Evolutionary conservation across 2,329 filamentous ascomycete species (phyloP).

Genomic region (Ambrosiella cleistominuta): DNA sequence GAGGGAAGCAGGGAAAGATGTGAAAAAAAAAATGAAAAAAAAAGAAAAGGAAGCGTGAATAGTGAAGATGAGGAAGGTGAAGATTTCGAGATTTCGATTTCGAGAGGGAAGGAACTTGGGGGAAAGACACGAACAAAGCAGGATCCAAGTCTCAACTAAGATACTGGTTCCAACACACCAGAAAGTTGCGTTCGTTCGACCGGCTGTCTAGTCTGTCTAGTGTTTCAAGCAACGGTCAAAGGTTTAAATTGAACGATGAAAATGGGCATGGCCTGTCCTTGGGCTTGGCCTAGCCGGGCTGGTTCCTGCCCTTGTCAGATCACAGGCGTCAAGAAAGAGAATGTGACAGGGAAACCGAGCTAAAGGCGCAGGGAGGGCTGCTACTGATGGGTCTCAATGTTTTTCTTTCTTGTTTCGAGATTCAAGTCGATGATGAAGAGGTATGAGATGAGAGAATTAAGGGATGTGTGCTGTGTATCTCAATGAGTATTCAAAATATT

Average conservation of each 20-base stretch:
- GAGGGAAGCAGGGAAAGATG: background rate
- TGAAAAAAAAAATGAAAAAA: background rate
- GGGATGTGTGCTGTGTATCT: too few species aligned
- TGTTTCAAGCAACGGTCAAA: background rate
- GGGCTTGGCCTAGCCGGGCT: background rate
- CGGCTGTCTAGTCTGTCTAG: background rate
- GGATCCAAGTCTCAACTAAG: background rate
- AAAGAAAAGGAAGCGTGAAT: background rate
- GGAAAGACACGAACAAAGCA: conserved; percentile 4
- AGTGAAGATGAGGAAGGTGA: conserved; percentile 1
- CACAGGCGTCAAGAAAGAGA: background rate
- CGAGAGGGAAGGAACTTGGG: background rate
- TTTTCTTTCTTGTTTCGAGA: background rate
- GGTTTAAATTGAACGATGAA: background rate
- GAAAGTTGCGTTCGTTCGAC: background rate
- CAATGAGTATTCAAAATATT: too few species aligned
- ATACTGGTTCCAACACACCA: background rate
- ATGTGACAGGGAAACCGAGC: background rate
- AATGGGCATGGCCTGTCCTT: background rate
- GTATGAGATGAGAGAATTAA: too few species aligned
- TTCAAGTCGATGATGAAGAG: background rate
- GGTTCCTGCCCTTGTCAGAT: background rate
- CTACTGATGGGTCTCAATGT: background rate
- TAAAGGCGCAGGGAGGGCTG: background rate
- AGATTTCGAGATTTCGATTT: conserved; percentile 7